phyloP scores from a whole-genome alignment of 768 basidiomycete genomes.

The Chalciporus pseudorubinellus region DNA sequence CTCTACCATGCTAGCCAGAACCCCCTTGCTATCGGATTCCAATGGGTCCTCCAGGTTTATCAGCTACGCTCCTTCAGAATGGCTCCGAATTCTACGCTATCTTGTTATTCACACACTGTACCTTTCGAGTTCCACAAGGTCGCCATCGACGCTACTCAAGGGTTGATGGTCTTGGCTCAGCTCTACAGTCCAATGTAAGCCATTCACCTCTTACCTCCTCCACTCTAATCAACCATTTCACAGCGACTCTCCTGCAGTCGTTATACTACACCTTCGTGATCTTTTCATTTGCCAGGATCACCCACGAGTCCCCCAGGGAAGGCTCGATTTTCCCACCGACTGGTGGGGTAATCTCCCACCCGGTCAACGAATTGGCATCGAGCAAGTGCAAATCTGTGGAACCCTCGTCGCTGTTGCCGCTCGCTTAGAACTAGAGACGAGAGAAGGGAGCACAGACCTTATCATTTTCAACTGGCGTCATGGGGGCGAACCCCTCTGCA shows the following conservation, averaged over 20 bases:
- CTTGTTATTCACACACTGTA: constrained; percentile 31
- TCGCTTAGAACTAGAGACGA: constrained; percentile 31
- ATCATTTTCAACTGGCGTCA: constrained; percentile 30
- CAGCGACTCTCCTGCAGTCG: constrained; percentile 26
- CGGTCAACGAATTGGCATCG: constrained; percentile 31
- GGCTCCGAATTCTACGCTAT: constrained; percentile 23
- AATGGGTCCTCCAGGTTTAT: constrained; percentile 34
- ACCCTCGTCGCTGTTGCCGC: constrained; percentile 23
- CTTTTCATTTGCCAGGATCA: constrained; percentile 58
- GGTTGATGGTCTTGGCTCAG: constrained; percentile 31
- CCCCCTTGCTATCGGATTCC: constrained; percentile 29
- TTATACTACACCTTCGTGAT: constrained; percentile 49
- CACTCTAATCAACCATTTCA: not conserved
- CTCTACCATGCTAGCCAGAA: constrained; percentile 35
- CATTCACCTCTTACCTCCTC: not conserved
- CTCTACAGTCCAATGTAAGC: constrained; percentile 29
- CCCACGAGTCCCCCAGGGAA: constrained; percentile 36
- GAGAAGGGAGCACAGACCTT: constrained; percentile 33
- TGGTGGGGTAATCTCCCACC: constrained; percentile 35
- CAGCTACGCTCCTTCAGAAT: constrained; percentile 33
- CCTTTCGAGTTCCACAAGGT: constrained; percentile 34
- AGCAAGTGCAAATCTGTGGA: constrained; percentile 30
- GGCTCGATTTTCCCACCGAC: constrained; percentile 30
- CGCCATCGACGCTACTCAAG: constrained; percentile 31
- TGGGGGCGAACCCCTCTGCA: constrained; percentile 28